A percentile compares a stretch with the other conserved stretches of the same genome.
phyloP scores from a whole-genome alignment of 441 rosid genomes.

The Lagerstroemia fauriei region DNA sequence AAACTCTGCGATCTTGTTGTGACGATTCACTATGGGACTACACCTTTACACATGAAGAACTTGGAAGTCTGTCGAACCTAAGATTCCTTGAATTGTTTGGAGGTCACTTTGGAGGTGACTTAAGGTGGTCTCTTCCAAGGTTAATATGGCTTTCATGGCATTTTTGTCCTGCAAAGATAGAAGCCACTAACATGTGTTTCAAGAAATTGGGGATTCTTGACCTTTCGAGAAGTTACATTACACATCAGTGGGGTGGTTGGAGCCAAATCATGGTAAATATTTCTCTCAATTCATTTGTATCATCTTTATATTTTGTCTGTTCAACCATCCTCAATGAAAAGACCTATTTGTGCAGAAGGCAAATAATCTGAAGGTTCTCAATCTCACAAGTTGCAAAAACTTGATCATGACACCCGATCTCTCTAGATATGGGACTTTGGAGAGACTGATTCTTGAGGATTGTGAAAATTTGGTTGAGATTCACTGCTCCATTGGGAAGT shows the following conservation, averaged over 20 bases:
- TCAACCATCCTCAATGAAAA: not conserved
- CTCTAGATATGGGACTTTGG: not conserved
- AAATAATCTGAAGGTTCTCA: conserved; percentile 19
- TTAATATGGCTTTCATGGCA: conserved; percentile 23
- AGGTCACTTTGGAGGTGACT: not conserved
- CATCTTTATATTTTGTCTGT: not conserved
- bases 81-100: conserved; percentile 13
- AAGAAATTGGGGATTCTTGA: conserved; percentile 19
- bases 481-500: conserved; percentile 14
- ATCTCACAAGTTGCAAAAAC: conserved; percentile 9
- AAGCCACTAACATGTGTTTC: not conserved
- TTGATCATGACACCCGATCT: conserved; percentile 13
- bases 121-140: not conserved
- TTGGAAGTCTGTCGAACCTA: not conserved
- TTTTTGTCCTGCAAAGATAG: not conserved
- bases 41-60: not conserved
- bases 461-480: not conserved
- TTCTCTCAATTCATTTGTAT: not conserved
- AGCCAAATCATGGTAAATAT: conserved; percentile 12
- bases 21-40: not conserved
- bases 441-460: conserved; percentile 10
- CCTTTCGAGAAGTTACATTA: conserved; percentile 8
- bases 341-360: conserved; percentile 1
- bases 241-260: not conserved
- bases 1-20: not conserved